Conservation (phyloP, 2,329 filamentous ascomycete species). For the Didymella arachidicola region DNA sequence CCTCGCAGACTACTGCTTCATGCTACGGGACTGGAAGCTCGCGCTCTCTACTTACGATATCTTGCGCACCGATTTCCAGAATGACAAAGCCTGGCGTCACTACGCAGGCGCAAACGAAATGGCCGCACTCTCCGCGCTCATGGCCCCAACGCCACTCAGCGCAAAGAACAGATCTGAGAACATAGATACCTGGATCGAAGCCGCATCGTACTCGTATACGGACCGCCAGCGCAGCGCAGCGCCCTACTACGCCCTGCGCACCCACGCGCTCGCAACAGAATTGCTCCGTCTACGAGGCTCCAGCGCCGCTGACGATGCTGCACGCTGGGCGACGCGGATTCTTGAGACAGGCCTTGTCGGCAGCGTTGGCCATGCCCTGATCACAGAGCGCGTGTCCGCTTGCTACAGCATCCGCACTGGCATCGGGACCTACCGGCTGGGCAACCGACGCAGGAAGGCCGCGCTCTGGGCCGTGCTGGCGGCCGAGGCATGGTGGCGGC, state of each 20-base stretch:
- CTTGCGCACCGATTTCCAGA: constrained; percentile 84
- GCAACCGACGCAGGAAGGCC: constrained; percentile 79
- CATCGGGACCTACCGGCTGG: constrained; percentile 71
- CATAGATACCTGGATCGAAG: constrained; percentile 86
- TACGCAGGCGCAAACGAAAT: constrained; percentile 96
- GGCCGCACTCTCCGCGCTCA: constrained; percentile 82
- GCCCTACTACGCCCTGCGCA: constrained; percentile 81
- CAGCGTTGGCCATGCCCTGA: constrained; percentile 77
- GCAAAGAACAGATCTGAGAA: constrained; percentile 81
- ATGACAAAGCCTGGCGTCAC: constrained; percentile 96
- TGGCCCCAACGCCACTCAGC: constrained; percentile 74
- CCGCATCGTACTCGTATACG: constrained; percentile 89
- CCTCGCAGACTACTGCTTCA: constrained; percentile 92
- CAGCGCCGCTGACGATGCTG: constrained; percentile 83
- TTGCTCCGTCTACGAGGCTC: constrained; percentile 82
- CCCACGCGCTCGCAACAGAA: constrained; percentile 78
- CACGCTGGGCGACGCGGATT: constrained; percentile 80
- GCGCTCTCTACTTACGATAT: constrained; percentile 92
- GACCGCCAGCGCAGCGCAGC: constrained; percentile 74
- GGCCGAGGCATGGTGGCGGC: constrained; percentile 81
- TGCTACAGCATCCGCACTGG: constrained; percentile 81
- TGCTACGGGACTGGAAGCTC: constrained; percentile 95
- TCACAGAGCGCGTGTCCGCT: constrained; percentile 84
- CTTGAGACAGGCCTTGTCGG: constrained; percentile 78
- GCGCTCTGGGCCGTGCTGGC: constrained; percentile 88